Conservation (phyloP, 371 early-diverging fungal genomes). For the Amoeboradix gromovi region DNA sequence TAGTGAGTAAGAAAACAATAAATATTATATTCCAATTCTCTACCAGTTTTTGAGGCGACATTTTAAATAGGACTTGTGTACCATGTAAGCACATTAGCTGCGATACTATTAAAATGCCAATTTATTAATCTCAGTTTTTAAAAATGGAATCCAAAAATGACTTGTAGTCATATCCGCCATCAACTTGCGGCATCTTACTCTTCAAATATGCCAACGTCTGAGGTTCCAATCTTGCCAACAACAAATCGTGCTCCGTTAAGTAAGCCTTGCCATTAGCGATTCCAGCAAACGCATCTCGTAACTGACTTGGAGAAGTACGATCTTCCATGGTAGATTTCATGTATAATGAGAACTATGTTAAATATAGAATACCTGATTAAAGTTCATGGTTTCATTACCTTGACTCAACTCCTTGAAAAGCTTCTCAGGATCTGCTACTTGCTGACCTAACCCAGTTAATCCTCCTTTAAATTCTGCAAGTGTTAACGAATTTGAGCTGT, state of each 20-base stretch:
- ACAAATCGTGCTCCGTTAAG: constrained; percentile 38
- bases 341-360: constrained; percentile 35
- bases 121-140: too few relatives aligned
- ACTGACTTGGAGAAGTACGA: constrained; percentile 54
- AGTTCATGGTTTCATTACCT: constrained; percentile 28
- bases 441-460: constrained; percentile 50
- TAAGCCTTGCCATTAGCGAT: constrained; percentile 32
- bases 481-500: constrained; percentile 8
- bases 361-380: constrained; percentile 32
- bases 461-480: constrained; percentile 46
- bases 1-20: too few relatives aligned
- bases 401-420: constrained; percentile 31
- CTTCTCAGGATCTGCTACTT: constrained; percentile 34
- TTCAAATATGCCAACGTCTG: constrained; percentile 37
- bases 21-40: too few relatives aligned
- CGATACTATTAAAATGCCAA: too few relatives aligned
- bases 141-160: constrained; percentile 37
- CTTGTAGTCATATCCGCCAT: constrained; percentile 33
- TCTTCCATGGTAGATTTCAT: constrained; percentile 67
- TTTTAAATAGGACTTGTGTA: too few relatives aligned
- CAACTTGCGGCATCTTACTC: constrained; percentile 29
- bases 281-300: constrained; percentile 47
- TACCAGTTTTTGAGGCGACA: too few relatives aligned
- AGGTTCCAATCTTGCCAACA: constrained; percentile 28
- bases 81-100: too few relatives aligned